Evolutionary conservation across 2,329 filamentous ascomycete species (phyloP).

Genomic region (Gnomoniopsis smithogilvyi): DNA sequence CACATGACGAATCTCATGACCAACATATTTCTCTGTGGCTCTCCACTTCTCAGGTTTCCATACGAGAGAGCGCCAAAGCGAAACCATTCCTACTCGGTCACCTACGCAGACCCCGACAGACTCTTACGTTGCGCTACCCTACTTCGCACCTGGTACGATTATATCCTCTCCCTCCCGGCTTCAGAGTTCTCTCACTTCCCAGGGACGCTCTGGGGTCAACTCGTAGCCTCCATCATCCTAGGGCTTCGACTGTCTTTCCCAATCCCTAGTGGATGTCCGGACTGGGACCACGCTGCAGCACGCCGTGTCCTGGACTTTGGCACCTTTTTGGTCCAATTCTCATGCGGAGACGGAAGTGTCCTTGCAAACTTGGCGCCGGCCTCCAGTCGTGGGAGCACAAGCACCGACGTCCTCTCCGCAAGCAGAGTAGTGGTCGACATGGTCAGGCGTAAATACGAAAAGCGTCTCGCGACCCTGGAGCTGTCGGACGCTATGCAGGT

Average conservation of each 20-base stretch:
- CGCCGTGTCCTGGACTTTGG: conserved; percentile 37
- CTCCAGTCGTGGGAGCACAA: conserved; percentile 21
- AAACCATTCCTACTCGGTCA: not conserved
- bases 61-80: not conserved
- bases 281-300: conserved; percentile 35
- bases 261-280: conserved; percentile 30
- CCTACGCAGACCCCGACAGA: conserved; percentile 12
- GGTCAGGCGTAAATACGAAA: conserved; percentile 43
- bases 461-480: conserved; percentile 34
- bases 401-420: conserved; percentile 41
- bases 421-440: conserved; percentile 43
- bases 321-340: conserved; percentile 35
- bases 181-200: conserved; percentile 34
- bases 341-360: conserved; percentile 7
- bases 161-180: conserved; percentile 21
- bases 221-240: conserved; percentile 40
- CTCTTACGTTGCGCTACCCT: conserved; percentile 18
- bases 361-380: conserved; percentile 18
- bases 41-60: conserved; percentile 31
- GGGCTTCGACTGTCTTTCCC: conserved; percentile 46
- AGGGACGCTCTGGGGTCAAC: conserved; percentile 39
- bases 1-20: conserved; percentile 33
- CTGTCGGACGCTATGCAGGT: not conserved
- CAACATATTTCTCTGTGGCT: conserved; percentile 38
- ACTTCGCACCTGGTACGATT: conserved; percentile 26